Evolutionary conservation across 2,329 filamentous ascomycete genomes (phyloP).

Genomic region (Didymellaceae sp.): DNA sequence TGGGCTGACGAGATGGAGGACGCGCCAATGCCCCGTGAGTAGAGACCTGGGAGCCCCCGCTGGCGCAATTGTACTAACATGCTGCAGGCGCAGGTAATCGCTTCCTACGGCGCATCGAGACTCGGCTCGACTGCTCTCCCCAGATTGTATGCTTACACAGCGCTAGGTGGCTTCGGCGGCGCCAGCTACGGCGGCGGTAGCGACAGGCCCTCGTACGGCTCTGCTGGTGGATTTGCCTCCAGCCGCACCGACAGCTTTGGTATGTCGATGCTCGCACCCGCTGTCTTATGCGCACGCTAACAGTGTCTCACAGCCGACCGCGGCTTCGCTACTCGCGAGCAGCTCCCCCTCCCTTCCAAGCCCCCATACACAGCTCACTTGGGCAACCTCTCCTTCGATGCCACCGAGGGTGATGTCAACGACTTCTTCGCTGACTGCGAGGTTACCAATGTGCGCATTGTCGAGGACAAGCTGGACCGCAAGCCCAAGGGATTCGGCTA

Average conservation of each 20-base stretch:
- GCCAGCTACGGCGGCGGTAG: slow-evolving; percentile 54
- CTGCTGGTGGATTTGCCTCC: slow-evolving; percentile 47
- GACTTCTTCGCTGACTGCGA: slow-evolving; percentile 87
- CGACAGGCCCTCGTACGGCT: slow-evolving; percentile 57
- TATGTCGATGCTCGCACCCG: slow-evolving; percentile 29
- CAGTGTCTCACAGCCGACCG: slow-evolving; percentile 31
- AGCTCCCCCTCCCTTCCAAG: slow-evolving; percentile 84
- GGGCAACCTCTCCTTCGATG: slow-evolving; percentile 95
- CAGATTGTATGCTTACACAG: slow-evolving; percentile 26
- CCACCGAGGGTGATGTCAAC: slow-evolving; percentile 79
- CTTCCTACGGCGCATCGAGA: neutral
- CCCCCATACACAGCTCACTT: slow-evolving; percentile 96
- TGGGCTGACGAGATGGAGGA: slow-evolving; percentile 99
- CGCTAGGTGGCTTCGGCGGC: slow-evolving; percentile 46
- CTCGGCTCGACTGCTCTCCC: neutral
- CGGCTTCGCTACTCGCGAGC: slow-evolving; percentile 64
- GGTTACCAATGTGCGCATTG: slow-evolving; percentile 90
- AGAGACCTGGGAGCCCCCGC: slow-evolving; percentile 19
- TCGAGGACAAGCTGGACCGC: slow-evolving; percentile 92
- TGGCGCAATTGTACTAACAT: slow-evolving; percentile 28
- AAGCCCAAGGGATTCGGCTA: slow-evolving; percentile 98
- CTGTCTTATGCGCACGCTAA: slow-evolving; percentile 23
- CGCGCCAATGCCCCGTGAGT: slow-evolving; percentile 73
- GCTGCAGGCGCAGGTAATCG: slow-evolving; percentile 40
- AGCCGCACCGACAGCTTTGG: slow-evolving; percentile 49